Conservation (phyloP, 2,329 filamentous ascomycete species). For the Ophiostoma triangulosporum region DNA sequence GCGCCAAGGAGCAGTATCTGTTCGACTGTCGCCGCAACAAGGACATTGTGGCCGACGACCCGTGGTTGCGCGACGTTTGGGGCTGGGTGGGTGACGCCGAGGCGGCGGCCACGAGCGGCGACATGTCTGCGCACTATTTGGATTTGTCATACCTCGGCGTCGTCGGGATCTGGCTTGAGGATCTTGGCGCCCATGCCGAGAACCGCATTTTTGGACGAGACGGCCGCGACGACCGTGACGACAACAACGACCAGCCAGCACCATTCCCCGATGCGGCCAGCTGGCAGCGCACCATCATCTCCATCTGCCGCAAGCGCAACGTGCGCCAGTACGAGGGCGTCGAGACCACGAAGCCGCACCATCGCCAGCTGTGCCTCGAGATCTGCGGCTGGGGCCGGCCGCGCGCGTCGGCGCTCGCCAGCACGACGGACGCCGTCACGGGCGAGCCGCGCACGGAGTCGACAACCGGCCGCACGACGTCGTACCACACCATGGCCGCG, state of each 20-base stretch:
- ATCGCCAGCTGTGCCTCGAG: constrained; percentile 61
- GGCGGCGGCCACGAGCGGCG: constrained; percentile 47
- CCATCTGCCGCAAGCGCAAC: constrained; percentile 48
- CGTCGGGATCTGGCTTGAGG: constrained; percentile 56
- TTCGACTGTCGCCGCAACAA: constrained; percentile 54
- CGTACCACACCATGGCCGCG: constrained; percentile 57
- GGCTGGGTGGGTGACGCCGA: constrained; percentile 57
- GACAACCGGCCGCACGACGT: constrained; percentile 30
- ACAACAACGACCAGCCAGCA: constrained; percentile 26
- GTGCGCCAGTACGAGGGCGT: constrained; percentile 28
- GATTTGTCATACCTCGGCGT: constrained; percentile 69
- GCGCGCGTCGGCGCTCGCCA: background rate
- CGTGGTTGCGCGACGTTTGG: constrained; percentile 69
- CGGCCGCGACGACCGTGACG: constrained; percentile 5
- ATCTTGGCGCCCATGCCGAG: constrained; percentile 39
- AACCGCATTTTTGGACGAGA: constrained; percentile 11
- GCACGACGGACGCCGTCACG: background rate
- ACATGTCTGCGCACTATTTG: constrained; percentile 55
- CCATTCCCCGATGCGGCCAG: constrained; percentile 33
- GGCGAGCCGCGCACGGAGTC: background rate
- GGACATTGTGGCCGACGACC: constrained; percentile 54
- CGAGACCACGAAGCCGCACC: constrained; percentile 44
- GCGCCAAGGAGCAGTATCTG: constrained; percentile 48
- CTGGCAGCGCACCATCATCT: constrained; percentile 49
- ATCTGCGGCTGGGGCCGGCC: constrained; percentile 60